These are phyloP conservation scores for Aureobasidium pullulans DNA, from an alignment of 2,329 filamentous ascomycete genomes.

Conservation along the genomic window DNA sequence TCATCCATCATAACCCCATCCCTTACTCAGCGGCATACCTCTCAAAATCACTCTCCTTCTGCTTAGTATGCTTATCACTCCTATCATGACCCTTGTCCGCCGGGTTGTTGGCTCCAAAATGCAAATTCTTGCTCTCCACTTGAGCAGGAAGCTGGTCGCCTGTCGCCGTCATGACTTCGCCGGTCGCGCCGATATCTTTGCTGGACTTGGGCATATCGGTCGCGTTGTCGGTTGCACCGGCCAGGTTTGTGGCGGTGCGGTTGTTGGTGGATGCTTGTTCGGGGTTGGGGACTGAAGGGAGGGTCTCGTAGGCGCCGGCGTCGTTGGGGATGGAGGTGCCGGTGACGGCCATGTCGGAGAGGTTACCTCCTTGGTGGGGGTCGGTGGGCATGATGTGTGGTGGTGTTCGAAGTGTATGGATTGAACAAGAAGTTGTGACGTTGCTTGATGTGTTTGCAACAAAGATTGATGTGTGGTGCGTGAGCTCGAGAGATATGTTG, in stretches of 20 bases:
- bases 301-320: slow-evolving; percentile 38
- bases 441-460: neutral
- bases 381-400: neutral
- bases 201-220: slow-evolving; percentile 37
- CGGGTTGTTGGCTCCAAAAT: slow-evolving; percentile 27
- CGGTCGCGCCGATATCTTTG: slow-evolving; percentile 28
- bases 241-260: slow-evolving; percentile 27
- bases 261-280: slow-evolving; percentile 30
- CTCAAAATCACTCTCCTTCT: slow-evolving; percentile 32
- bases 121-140: slow-evolving; percentile 34
- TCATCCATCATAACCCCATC: neutral
- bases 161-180: slow-evolving; percentile 29
- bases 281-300: slow-evolving; percentile 43
- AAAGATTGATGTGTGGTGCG: no score
- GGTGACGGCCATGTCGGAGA: slow-evolving; percentile 30
- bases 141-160: slow-evolving; percentile 29
- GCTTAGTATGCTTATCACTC: slow-evolving; percentile 32
- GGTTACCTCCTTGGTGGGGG: slow-evolving; percentile 21
- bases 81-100: slow-evolving; percentile 32
- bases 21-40: slow-evolving; percentile 19
- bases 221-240: slow-evolving; percentile 41
- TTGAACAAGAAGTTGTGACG: neutral
- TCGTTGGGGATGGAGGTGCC: slow-evolving; percentile 38
- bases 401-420: neutral
- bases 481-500: no score